Conservation (phyloP, 2,329 filamentous ascomycete genomes). For the Alternaria gansuensis region DNA sequence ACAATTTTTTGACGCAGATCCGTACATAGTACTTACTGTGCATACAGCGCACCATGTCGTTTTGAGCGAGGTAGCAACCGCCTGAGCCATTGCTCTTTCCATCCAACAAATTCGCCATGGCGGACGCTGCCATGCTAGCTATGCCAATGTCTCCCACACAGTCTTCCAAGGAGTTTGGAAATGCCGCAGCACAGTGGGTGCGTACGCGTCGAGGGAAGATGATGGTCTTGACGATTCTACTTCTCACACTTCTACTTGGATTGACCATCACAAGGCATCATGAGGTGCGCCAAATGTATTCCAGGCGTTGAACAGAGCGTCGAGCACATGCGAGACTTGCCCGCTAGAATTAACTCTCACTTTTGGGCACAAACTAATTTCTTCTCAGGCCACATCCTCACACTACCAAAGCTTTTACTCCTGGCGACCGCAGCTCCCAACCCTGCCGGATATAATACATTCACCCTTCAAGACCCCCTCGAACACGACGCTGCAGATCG, state of each 20-base stretch:
- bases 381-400: constrained; percentile 35
- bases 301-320: neutral
- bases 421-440: constrained; percentile 41
- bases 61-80: neutral
- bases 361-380: constrained; percentile 10
- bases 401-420: constrained; percentile 39
- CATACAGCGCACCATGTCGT: neutral
- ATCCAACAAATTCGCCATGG: constrained; percentile 23
- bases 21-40: neutral
- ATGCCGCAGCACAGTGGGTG: constrained; percentile 44
- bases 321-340: neutral
- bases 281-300: constrained; percentile 27
- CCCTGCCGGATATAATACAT: constrained; percentile 35
- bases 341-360: neutral
- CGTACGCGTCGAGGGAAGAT: constrained; percentile 44
- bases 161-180: constrained; percentile 34
- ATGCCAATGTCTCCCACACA: constrained; percentile 41
- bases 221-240: constrained; percentile 31
- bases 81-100: neutral
- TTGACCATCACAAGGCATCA: constrained; percentile 30
- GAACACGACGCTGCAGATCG: constrained; percentile 47
- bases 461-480: constrained; percentile 45
- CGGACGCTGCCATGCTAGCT: constrained; percentile 35
- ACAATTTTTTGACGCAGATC: neutral
- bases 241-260: constrained; percentile 35